These are phyloP conservation scores for Fraxinus paxiana DNA, from an alignment of 305 asterid species.

Conservation along the genomic window DNA sequence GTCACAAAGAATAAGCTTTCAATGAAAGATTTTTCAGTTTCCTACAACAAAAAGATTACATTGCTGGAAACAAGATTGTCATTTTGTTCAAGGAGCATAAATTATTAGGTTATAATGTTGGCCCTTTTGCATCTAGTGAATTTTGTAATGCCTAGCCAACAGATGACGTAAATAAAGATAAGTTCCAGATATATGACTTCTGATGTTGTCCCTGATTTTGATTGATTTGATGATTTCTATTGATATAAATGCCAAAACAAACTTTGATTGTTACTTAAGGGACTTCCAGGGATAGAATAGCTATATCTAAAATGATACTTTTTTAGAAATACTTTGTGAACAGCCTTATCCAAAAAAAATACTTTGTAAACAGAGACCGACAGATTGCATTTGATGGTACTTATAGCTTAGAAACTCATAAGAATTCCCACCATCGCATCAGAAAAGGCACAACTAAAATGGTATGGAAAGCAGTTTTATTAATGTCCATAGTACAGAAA, in stretches of 20 bases:
- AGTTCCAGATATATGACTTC: neutral
- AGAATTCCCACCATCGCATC: neutral
- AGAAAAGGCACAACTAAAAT: neutral
- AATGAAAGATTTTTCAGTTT: neutral
- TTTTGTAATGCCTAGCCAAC: neutral
- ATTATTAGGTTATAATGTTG: neutral
- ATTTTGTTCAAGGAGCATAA: neutral
- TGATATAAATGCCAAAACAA: neutral
- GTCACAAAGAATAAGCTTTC: neutral
- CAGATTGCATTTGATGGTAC: neutral
- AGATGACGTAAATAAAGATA: neutral
- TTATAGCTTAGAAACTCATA: neutral
- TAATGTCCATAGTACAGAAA: neutral
- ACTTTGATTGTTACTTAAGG: neutral
- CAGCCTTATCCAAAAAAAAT: neutral
- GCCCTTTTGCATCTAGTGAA: neutral
- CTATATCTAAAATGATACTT: neutral
- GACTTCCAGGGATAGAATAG: neutral
- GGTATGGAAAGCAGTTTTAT: neutral
- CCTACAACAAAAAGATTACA: neutral
- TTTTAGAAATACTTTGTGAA: neutral
- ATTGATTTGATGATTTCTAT: neutral
- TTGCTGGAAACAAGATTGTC: neutral
- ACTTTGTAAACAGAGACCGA: neutral
- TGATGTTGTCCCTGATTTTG: neutral